These are phyloP conservation scores for Apiospora kogelbergensis DNA, from an alignment of 2,329 filamentous ascomycete genomes.

Conservation along the genomic window DNA sequence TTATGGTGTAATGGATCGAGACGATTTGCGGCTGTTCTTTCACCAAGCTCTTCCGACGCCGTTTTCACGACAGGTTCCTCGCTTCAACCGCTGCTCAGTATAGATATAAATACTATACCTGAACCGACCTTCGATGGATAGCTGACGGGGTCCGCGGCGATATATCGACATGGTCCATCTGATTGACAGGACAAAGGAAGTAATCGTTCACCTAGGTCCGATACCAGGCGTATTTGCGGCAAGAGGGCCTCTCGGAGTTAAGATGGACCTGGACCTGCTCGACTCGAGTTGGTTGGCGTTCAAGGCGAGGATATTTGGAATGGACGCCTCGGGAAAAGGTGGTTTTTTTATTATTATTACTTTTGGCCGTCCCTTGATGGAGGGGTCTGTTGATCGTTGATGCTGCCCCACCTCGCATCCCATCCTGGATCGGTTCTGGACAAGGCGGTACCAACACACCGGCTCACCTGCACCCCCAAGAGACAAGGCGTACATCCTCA, in stretches of 20 bases:
- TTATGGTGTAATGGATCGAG: conserved; percentile 29
- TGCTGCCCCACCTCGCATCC: conserved; percentile 3
- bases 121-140: background rate
- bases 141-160: background rate
- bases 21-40: conserved; percentile 27
- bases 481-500: conserved; percentile 1
- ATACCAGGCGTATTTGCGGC: conserved; percentile 1
- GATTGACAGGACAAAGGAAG: background rate
- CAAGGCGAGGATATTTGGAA: conserved; percentile 4
- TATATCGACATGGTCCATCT: background rate
- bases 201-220: background rate
- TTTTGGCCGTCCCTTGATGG: background rate
- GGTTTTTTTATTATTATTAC: background rate
- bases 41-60: background rate
- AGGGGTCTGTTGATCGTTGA: conserved; percentile 8
- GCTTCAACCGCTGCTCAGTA: background rate
- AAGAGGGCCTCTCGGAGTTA: conserved; percentile 4
- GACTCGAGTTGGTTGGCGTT: background rate
- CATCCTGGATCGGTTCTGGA: background rate
- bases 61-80: conserved; percentile 1
- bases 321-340: background rate
- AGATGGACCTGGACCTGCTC: background rate
- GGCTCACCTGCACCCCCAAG: background rate
- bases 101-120: background rate
- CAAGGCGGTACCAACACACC: background rate